Evolutionary conservation across 345 rosid species (phyloP).

Genomic region (Citrus reticulata): DNA sequence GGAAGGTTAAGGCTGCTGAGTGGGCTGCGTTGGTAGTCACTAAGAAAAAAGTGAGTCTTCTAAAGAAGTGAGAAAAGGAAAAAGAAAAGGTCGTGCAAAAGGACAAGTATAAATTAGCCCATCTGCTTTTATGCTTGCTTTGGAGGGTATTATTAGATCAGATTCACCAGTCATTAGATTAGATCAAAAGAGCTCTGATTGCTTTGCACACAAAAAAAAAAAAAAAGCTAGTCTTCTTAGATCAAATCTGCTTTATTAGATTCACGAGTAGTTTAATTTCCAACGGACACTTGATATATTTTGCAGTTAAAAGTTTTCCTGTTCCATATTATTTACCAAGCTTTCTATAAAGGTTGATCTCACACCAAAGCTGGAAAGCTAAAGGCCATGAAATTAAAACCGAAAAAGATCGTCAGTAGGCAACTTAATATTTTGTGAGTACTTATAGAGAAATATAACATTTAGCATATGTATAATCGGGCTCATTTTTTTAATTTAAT

Average conservation of each 20-base stretch:
- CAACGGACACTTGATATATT: neutral
- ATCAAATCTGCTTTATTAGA: constrained; percentile 15
- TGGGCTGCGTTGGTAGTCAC: constrained; percentile 5
- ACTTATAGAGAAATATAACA: too few relatives aligned
- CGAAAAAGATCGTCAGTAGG: neutral
- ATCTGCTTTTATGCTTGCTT: neutral
- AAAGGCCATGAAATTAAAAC: neutral
- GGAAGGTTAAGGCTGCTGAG: neutral
- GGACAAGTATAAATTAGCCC: too few relatives aligned
- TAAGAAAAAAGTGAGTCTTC: neutral
- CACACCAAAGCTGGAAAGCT: neutral
- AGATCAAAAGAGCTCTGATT: constrained; percentile 17
- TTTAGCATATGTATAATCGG: too few relatives aligned
- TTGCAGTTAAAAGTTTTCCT: neutral
- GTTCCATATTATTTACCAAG: neutral
- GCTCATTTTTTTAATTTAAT: too few relatives aligned
- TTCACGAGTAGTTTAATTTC: constrained; percentile 6
- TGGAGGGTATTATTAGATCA: constrained; percentile 12
- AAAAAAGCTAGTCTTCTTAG: neutral
- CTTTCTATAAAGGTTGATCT: neutral
- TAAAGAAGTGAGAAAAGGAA: neutral
- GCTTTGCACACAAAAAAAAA: neutral
- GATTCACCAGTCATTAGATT: constrained; percentile 11
- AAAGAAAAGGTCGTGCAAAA: neutral
- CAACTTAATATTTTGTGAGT: neutral